Evolutionary conservation across 2,329 filamentous ascomycete genomes (phyloP), one percentile per base, ranked within the genome.

Genomic region (Juglanconis oblonga): DNA sequence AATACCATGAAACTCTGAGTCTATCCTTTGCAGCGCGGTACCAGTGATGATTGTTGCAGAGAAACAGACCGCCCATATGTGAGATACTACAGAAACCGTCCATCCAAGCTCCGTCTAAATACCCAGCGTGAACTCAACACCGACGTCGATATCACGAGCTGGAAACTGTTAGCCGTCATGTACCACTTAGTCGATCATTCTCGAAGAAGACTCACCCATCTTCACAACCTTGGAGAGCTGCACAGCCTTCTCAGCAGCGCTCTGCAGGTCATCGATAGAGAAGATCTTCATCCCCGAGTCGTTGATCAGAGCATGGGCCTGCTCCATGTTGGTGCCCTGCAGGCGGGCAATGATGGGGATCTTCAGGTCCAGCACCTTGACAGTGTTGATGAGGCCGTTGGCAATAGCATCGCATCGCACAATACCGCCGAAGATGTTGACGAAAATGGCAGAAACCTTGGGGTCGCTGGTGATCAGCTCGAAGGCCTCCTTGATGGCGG

Each of bases 391-490:
- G 70, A 99, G 84, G 73, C 95, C 95, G 78, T 93, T 90, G 67
- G 95, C 95, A 74, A 99, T 99, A 72, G 91, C 92, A 76, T 99
- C 95, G 76, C 95, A 99, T 72, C 95, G 88, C 69, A 99, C 95
- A 70, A 99, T 99, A 80, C 95, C 95, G 75, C 95, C 95, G 74
- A 99, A 99, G 78, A 99, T 99, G 87, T 99, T 99, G 82, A 99
- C 95, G 70, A 99, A 99, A 81, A 99, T 95, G 72, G 95, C 95
- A 55, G 93, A 94, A 67, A 99, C 95, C 85, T 98, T 98, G 73
- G 92, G 87, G 78, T 99, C 95, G 79, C 89, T 95, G 70, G 95
- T 99, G 82, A 99, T 99, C 72, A 99, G 90, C 77, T 97, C 93
- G 74, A 99, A 99, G 67, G 95, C 95, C 79, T 95, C 90, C 82